Evolutionary conservation across 2,329 filamentous ascomycete species (phyloP).

Genomic region (Sclerotinia sclerotiorum): DNA sequence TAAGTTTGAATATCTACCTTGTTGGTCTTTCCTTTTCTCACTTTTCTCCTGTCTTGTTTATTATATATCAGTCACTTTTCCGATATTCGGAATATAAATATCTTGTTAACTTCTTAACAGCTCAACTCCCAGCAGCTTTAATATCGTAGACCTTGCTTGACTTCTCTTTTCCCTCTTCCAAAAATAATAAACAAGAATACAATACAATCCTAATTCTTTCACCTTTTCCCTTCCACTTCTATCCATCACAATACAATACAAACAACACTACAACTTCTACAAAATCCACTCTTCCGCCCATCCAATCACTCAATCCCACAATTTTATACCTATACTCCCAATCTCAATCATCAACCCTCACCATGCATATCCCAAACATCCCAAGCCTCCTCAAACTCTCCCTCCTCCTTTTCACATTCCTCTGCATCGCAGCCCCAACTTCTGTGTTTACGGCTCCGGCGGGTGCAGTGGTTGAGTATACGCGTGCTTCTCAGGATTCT

Average conservation of each 20-base stretch:
- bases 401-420: background rate
- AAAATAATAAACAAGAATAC: background rate
- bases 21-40: background rate
- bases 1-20: background rate
- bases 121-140: background rate
- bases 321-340: background rate
- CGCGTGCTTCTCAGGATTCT: background rate
- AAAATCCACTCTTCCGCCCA: background rate
- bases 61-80: background rate
- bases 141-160: background rate
- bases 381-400: background rate
- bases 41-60: background rate
- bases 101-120: too few species aligned
- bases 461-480: background rate
- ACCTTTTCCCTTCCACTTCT: too few species aligned
- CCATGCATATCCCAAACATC: background rate
- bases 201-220: background rate
- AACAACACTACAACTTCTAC: too few species aligned
- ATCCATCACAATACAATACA: background rate
- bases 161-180: background rate
- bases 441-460: background rate
- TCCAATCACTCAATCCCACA: background rate
- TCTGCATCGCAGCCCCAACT: slow-evolving; percentile 6
- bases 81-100: background rate
- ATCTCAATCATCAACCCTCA: background rate